Percentiles rank a stretch among this genome's conserved stretches.
phyloP scores from a whole-genome alignment of 768 basidiomycete species.

The Lentinula sp. region DNA sequence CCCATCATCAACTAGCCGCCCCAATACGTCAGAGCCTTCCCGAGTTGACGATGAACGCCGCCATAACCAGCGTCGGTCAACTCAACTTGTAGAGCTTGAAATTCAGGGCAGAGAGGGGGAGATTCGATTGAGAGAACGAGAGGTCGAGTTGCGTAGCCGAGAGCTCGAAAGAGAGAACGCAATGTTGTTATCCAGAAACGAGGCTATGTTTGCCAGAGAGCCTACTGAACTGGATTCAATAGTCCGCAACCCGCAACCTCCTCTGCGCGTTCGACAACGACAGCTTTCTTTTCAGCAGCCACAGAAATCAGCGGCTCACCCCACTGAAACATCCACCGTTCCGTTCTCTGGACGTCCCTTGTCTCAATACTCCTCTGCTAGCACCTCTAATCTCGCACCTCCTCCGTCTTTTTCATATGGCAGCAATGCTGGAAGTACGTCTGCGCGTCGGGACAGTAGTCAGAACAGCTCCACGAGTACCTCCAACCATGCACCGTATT shows the following conservation, averaged over 20 bases:
- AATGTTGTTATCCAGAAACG: constrained; percentile 21
- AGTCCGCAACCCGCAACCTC: constrained; percentile 4
- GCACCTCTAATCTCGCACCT: constrained; percentile 34
- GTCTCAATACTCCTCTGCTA: constrained; percentile 26
- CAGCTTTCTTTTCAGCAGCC: constrained; percentile 28
- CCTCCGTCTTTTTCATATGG: constrained; percentile 16
- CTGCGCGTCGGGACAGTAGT: background rate
- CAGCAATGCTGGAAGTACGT: background rate
- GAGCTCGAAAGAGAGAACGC: constrained; percentile 56
- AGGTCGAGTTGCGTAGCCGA: constrained; percentile 44
- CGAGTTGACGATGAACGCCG: constrained; percentile 7
- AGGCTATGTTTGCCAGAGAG: constrained; percentile 6
- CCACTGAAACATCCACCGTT: constrained; percentile 5
- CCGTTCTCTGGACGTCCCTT: constrained; percentile 10
- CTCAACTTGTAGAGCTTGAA: constrained; percentile 48
- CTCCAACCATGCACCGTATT: constrained; percentile 52
- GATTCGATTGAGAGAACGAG: constrained; percentile 46
- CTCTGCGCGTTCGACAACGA: constrained; percentile 18
- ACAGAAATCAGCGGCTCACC: constrained; percentile 3
- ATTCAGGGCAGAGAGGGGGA: constrained; percentile 50
- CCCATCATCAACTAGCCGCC: background rate
- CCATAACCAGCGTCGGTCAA: constrained; percentile 34
- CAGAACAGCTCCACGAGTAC: constrained; percentile 13
- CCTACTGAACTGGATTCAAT: constrained; percentile 13
- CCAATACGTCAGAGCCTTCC: background rate